Percentiles rank a stretch among this genome's conserved stretches.
Evolutionary conservation across 306 rosid genomes (phyloP).

Genomic region (Cicer cuneatum): DNA sequence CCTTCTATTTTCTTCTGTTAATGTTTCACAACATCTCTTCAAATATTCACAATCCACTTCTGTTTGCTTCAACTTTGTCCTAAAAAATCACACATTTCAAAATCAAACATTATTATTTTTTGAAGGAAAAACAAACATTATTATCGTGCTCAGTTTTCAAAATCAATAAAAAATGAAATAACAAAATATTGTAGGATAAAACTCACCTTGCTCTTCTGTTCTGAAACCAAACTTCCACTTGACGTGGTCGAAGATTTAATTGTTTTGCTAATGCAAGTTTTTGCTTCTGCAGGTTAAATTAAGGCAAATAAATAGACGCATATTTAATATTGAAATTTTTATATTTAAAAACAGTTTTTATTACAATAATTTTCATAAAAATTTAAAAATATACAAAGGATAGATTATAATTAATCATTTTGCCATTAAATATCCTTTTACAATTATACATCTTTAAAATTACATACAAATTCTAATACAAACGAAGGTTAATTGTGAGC

Average conservation of each 20-base stretch:
- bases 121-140: neutral
- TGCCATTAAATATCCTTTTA: no score
- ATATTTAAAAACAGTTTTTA: no score
- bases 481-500: no score
- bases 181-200: neutral
- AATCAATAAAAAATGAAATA: neutral
- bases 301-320: neutral
- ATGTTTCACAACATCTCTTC: constrained; percentile 90
- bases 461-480: no score
- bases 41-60: constrained; percentile 96
- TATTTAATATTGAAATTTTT: neutral
- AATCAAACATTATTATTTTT: neutral
- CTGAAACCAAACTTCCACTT: constrained; percentile 99
- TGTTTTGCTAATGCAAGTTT: constrained; percentile 85
- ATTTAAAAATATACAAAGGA: no score
- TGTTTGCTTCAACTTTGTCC: constrained; percentile 98
- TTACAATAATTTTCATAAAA: no score
- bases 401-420: no score
- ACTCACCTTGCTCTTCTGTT: constrained; percentile 94
- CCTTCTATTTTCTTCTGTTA: constrained; percentile 92
- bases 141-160: neutral
- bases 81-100: constrained; percentile 11
- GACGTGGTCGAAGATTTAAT: constrained; percentile 89
- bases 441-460: no score
- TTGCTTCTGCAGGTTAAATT: constrained; percentile 63